Conservation (phyloP, 352 stramenopile species). For the Phytopythium boreale region DNA sequence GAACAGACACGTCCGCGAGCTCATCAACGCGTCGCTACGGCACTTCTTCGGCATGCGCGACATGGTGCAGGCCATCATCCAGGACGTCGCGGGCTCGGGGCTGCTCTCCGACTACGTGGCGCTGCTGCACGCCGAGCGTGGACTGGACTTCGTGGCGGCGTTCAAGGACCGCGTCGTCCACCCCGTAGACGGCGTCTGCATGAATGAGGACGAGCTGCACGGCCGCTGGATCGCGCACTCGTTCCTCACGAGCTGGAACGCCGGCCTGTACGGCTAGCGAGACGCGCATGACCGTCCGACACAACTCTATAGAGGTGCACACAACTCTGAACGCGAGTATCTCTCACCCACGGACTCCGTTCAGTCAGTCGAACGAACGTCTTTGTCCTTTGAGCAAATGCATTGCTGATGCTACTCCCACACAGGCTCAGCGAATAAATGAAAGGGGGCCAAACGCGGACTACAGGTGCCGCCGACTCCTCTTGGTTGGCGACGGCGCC, state of each 20-base stretch:
- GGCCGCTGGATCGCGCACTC: slow-evolving; percentile 3
- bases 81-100: slow-evolving; percentile 15
- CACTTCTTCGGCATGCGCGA: slow-evolving; percentile 17
- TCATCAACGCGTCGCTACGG: slow-evolving; percentile 12
- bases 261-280: not conserved
- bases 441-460: not conserved
- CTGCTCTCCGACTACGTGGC: slow-evolving; percentile 17
- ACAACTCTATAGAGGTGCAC: not conserved
- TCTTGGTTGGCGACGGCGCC: slow-evolving; percentile 50
- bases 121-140: slow-evolving; percentile 10
- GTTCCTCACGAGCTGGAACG: not conserved
- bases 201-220: slow-evolving; percentile 5
- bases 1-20: slow-evolving; percentile 12
- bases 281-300: too few species aligned
- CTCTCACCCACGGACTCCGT: not conserved
- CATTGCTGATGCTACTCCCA: not conserved
- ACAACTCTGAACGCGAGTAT: not conserved
- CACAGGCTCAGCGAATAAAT: slow-evolving; percentile 1
- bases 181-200: slow-evolving; percentile 7
- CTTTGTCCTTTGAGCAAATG: not conserved
- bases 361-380: not conserved
- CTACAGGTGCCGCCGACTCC: slow-evolving; percentile 34
- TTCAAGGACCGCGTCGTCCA: not conserved
- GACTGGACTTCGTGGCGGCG: slow-evolving; percentile 1
- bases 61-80: slow-evolving; percentile 14